Percentiles rank a stretch among this genome's conserved stretches.
Conservation (phyloP, 257 asterid genomes). For the Verbena officinalis region DNA sequence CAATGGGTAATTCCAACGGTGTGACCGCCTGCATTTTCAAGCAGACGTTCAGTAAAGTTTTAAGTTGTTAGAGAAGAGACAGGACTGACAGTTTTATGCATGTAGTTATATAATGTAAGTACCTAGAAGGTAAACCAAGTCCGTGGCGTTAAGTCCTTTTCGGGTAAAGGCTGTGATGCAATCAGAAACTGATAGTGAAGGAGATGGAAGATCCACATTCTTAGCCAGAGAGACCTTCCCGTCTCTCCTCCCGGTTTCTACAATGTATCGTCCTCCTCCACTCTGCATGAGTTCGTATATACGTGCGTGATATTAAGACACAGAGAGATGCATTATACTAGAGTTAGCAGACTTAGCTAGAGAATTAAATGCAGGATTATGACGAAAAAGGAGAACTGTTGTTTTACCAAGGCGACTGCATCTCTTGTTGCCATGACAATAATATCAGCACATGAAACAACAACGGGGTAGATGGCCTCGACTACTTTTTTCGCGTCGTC, state of each 20-base stretch:
- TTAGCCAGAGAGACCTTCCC: slow-evolving; percentile 45
- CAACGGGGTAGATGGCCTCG: slow-evolving; percentile 45
- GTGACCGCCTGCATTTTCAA: slow-evolving; percentile 57
- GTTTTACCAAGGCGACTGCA: slow-evolving; percentile 44
- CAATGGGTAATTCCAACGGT: slow-evolving; percentile 67
- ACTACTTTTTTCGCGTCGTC: slow-evolving; percentile 48
- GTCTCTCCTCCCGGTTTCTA: slow-evolving; percentile 56
- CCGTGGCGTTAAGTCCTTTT: slow-evolving; percentile 44
- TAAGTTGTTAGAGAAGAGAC: neutral
- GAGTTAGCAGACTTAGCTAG: too few species aligned
- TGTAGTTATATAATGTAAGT: neutral
- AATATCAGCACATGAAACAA: slow-evolving; percentile 74
- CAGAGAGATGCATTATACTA: too few species aligned
- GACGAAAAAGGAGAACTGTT: neutral
- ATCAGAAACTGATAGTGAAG: slow-evolving; percentile 43
- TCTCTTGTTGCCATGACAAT: slow-evolving; percentile 66
- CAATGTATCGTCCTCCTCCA: slow-evolving; percentile 53
- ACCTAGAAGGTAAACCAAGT: slow-evolving; percentile 72
- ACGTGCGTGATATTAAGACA: too few species aligned
- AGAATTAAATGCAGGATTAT: too few species aligned
- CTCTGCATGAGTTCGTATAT: too few species aligned
- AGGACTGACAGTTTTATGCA: neutral
- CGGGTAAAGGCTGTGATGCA: slow-evolving; percentile 40
- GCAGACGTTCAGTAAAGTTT: neutral
- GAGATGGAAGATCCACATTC: slow-evolving; percentile 57